These are phyloP conservation scores for Leishmania mexicana DNA, from an alignment of 208 protist genomes.

Conservation along the genomic window DNA sequence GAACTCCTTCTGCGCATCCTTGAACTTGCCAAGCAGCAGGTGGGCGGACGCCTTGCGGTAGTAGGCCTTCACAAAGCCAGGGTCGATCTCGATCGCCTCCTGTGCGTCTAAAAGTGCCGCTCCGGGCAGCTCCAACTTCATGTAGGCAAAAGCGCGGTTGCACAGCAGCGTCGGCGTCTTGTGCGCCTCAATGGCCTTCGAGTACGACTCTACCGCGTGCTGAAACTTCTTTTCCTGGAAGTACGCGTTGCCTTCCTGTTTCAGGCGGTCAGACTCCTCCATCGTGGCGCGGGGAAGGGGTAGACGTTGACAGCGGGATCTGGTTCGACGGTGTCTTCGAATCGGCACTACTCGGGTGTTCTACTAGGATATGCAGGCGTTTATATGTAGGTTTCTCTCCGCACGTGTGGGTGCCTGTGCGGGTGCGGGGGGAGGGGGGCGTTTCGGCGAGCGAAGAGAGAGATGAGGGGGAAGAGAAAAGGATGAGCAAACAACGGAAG, in stretches of 20 bases:
- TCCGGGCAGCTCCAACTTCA: slow-evolving; percentile 93
- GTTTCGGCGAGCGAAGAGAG: background rate
- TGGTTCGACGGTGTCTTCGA: background rate
- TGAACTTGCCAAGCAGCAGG: slow-evolving; percentile 94
- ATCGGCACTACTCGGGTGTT: background rate
- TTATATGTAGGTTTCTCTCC: background rate
- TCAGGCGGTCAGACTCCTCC: slow-evolving; percentile 68
- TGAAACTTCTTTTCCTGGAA: slow-evolving; percentile 91
- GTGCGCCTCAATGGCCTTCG: slow-evolving; percentile 83
- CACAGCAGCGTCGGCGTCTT: slow-evolving; percentile 86
- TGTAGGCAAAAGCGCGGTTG: slow-evolving; percentile 95
- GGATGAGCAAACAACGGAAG: background rate
- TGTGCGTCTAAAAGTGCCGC: slow-evolving; percentile 94
- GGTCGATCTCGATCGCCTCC: slow-evolving; percentile 91
- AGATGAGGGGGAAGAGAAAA: background rate
- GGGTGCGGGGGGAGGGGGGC: background rate
- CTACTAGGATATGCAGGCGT: background rate
- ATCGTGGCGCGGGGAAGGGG: slow-evolving; percentile 9
- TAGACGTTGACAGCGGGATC: background rate
- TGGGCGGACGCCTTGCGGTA: slow-evolving; percentile 96
- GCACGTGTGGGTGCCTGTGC: background rate
- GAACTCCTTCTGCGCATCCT: slow-evolving; percentile 95
- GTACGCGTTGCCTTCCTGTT: slow-evolving; percentile 82
- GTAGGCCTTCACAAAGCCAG: slow-evolving; percentile 96
- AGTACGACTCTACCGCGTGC: slow-evolving; percentile 92